A percentile compares a stretch with the other conserved stretches of the same genome.
Conservation (phyloP, 805 yeast species). For the Komagataella populi region DNA sequence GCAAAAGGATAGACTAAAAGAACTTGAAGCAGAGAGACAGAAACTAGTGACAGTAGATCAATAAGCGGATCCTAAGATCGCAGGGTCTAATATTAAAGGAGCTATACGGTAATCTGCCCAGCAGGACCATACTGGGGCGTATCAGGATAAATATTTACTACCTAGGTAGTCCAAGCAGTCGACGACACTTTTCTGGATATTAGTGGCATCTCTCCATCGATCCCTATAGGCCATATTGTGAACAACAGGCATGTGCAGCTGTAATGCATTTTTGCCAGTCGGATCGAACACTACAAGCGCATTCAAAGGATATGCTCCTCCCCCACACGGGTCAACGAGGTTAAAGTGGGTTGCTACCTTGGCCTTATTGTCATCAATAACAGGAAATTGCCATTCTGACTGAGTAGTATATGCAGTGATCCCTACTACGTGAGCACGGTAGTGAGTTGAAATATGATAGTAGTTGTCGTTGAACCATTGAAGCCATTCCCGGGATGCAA, state of each 20-base stretch:
- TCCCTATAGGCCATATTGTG: background rate
- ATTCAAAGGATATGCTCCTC: slow-evolving; percentile 2
- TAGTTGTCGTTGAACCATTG: background rate
- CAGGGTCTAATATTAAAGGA: background rate
- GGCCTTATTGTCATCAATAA: background rate
- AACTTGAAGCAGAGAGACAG: slow-evolving; percentile 17
- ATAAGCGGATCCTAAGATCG: background rate
- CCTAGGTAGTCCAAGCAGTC: background rate
- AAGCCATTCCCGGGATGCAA: background rate
- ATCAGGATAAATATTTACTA: background rate
- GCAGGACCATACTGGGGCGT: background rate
- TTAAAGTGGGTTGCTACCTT: background rate
- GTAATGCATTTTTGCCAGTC: background rate
- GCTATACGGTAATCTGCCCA: background rate
- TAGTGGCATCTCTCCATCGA: background rate
- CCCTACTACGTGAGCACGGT: background rate
- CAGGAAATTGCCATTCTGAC: background rate
- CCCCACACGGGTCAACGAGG: slow-evolving; percentile 3
- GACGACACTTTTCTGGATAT: background rate
- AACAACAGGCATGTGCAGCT: background rate
- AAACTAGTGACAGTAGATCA: slow-evolving; percentile 3
- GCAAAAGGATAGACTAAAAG: slow-evolving; percentile 13
- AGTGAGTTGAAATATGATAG: background rate
- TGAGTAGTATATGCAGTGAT: background rate
- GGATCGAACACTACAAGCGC: slow-evolving; percentile 1